phyloP scores from a whole-genome alignment of 345 rosid genomes.

The Eucalyptus fibrosa region DNA sequence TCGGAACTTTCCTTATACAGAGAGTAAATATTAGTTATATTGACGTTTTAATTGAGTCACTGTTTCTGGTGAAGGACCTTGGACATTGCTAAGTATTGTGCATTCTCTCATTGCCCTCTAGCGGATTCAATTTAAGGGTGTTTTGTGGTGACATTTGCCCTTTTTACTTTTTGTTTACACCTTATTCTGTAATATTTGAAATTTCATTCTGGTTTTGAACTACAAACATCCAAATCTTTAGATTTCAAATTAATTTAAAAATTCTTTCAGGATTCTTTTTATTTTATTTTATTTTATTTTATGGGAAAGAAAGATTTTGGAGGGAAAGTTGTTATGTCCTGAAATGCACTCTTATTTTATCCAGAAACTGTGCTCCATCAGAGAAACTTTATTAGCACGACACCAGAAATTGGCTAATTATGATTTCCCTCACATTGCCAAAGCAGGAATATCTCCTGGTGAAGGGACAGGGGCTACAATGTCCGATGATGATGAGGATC shows the following conservation, averaged over 20 bases:
- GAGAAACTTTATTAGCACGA: not conserved
- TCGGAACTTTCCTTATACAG: not conserved
- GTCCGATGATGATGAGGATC: constrained; percentile 86
- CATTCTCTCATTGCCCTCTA: not conserved
- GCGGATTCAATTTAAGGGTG: not conserved
- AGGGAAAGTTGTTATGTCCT: not conserved
- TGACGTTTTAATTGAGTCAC: not conserved
- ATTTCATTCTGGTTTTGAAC: not conserved
- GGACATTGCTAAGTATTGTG: not conserved
- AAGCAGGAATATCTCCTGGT: constrained; percentile 62
- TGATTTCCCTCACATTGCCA: not conserved
- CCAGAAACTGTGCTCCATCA: not conserved
- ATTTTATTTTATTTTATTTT: too few relatives aligned
- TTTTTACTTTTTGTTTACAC: not conserved
- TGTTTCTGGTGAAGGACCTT: not conserved
- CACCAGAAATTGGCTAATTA: not conserved
- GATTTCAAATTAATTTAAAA: not conserved
- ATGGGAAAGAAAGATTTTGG: not conserved
- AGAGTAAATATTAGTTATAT: not conserved
- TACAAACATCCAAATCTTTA: not conserved
- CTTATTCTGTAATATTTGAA: not conserved
- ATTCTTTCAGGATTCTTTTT: not conserved
- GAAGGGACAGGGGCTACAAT: constrained; percentile 84
- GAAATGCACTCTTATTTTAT: not conserved
- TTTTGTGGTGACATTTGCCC: not conserved